Percentiles rank a stretch among this genome's conserved stretches.
These are phyloP conservation scores for Ophiostoma australiae DNA, from an alignment of 2,329 filamentous ascomycete species.

Conservation along the genomic window DNA sequence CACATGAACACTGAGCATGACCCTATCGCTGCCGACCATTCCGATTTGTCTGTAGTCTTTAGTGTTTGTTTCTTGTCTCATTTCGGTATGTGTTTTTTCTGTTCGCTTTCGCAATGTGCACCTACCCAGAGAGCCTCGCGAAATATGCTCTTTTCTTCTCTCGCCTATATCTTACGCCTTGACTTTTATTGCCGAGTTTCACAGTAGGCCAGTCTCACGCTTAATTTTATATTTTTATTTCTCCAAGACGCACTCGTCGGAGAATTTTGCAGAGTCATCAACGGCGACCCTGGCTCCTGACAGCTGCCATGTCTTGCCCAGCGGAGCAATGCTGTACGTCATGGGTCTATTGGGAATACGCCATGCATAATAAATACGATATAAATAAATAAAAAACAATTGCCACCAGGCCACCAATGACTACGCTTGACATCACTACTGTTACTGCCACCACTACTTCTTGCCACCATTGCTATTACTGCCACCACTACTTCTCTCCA, in stretches of 20 bases:
- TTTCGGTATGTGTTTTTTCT: not conserved
- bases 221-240: not conserved
- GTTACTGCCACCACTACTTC: not conserved
- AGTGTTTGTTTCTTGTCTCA: not conserved
- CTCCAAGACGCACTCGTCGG: not conserved
- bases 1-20: not conserved
- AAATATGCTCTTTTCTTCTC: conserved; percentile 13
- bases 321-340: not conserved
- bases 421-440: not conserved
- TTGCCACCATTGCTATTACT: not conserved
- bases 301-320: conserved; percentile 6
- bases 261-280: not conserved
- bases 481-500: not conserved
- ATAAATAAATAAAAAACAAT: not conserved
- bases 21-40: not conserved
- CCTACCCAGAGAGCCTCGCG: not conserved
- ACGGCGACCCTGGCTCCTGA: not conserved
- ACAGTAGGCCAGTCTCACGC: not conserved
- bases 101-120: not conserved
- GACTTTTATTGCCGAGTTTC: not conserved
- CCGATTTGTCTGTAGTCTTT: not conserved
- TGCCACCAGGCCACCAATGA: conserved; percentile 1
- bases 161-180: not conserved
- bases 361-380: not conserved
- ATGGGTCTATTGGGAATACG: not conserved